Evolutionary conservation across 2,329 filamentous ascomycete genomes (phyloP), one percentile per base, ranked within the genome.

Genomic region (Aspergillus bombycis): DNA sequence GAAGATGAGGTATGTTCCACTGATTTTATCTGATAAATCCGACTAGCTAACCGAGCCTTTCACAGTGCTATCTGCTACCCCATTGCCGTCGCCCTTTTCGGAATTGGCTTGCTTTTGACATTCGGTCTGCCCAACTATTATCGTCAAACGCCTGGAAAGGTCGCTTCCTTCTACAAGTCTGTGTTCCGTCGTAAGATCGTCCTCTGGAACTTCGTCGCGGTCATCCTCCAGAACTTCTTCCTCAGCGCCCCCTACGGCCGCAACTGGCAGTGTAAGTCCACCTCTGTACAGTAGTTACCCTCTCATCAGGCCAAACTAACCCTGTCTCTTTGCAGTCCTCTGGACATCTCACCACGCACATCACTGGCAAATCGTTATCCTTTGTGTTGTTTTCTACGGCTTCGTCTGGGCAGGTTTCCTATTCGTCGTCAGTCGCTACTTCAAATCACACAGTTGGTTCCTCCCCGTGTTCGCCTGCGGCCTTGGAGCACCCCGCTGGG

Each of bases 191-290:
- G 88, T 64, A 89, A 89, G 76, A 86, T 90, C 63, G 84, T 90
- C 52, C 79, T 88, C 19, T 90, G 88, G 88, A 90, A 89, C 78
- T 86, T 89, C 75, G 76, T 88, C 62, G 83, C 85, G 4, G 85
- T 90, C 50, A 78, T 89, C 63, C 77, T 90, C 32, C 88, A 89
- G 71, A 90, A 90, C 75, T 89, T 88, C 81, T 90, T 87, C 78
- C 81, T 90, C 30, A 86, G 85, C 30, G 83, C 88, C 0, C 87
- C 86, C 1, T 90, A 89, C 69, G 88, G 88, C 46, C 84, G 88
- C 58, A 90, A 89, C 73, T 91, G 88, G 88, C 79, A 80, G 46
- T 91, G 84, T 79, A 68, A 73, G 77, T 70, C 28, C 3, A 34
- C 9, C 30, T 5, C 28, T n/a, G 12, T n/a, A 19, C 14, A 7